phyloP scores from a whole-genome alignment of 805 yeast genomes.

The Schizosaccharomyces cryophilus region DNA sequence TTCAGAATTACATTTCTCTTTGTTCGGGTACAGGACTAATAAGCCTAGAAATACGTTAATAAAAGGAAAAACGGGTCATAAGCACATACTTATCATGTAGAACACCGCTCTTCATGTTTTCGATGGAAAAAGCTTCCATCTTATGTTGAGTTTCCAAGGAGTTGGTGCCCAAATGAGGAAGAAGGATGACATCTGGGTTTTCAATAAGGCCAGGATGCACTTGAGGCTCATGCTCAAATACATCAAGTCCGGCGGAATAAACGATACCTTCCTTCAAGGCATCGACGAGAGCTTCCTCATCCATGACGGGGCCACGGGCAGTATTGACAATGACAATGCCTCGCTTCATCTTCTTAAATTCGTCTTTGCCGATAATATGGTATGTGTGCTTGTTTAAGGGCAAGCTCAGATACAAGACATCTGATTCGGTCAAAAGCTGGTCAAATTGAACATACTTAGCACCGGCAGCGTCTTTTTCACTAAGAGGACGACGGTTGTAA shows the following conservation, averaged over 20 bases:
- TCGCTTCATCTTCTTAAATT: constrained; percentile 45
- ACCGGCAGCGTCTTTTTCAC: constrained; percentile 38
- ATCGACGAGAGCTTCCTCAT: constrained; percentile 29
- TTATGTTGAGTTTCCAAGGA: constrained; percentile 44
- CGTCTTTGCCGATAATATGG: constrained; percentile 38
- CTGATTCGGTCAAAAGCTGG: constrained; percentile 36
- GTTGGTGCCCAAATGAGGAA: constrained; percentile 82
- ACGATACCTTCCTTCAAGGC: constrained; percentile 31
- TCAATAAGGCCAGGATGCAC: constrained; percentile 28
- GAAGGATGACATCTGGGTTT: constrained; percentile 30
- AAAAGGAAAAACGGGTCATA: constrained; percentile 16
- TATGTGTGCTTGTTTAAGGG: constrained; percentile 53
- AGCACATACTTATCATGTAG: constrained; percentile 26
- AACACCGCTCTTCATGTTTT: constrained; percentile 36
- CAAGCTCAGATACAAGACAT: constrained; percentile 47
- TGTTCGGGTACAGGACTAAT: neutral
- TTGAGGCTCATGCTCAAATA: constrained; percentile 38
- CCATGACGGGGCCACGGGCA: constrained; percentile 64
- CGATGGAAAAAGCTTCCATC: constrained; percentile 62
- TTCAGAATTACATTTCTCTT: neutral
- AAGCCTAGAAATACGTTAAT: neutral
- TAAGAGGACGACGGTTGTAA: constrained; percentile 39
- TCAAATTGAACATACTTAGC: constrained; percentile 52
- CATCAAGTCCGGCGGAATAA: constrained; percentile 36
- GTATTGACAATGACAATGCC: constrained; percentile 63